Base-by-base conservation (phyloP, 2,329 filamentous ascomycete genomes). In the Fusarium concolor region DNA sequence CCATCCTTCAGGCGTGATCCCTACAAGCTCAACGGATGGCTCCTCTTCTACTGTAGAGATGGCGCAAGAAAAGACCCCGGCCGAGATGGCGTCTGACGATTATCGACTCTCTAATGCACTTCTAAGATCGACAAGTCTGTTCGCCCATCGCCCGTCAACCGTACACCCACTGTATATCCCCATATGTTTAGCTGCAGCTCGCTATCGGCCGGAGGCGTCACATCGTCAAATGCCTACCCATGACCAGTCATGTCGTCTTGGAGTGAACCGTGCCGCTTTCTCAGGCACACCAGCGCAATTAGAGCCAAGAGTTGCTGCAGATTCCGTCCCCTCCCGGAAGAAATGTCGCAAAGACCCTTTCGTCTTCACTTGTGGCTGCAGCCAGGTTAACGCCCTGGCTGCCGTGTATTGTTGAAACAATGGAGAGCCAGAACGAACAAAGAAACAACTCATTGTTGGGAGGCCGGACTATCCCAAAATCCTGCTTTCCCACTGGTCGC, bases 141-240 rank as follows among this genome's bases (percentile, higher is more conserved):
- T 68, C 59, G 37, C 62, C 64, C 67, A 70, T 68, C 63, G 56
- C 49, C 41, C 31, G 61, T 46, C 31, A 22, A 56, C n/a, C 28
- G 35, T 56, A 62, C 59, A 59, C 33, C 38, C 41, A 46, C 20
- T 18, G 33, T 33, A 50, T 47, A 66, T 61, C 66, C 53, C 42
- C 59, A 67, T 68, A 50, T 43, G 59, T 47, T 65, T 71, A 71
- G 71, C 61, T 73, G 71, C 71, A 73, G 64, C 45, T 67, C 59
- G 52, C 55, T 64, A 69, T 69, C 67, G 67, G 67, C 66, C 52
- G 46, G 58, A 72, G 61, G 62, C 67, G 61, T 67, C 58, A 44
- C 58, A 67, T 56, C 49, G 62, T 37, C 53, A 54, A 63, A 39
- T 63, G 39, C 24, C 35, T 61, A 52, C 45, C 58, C 56, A 54